phyloP scores from a whole-genome alignment of 164 flowering plant genomes.

The Kalanchoe fedtschenkoi region DNA sequence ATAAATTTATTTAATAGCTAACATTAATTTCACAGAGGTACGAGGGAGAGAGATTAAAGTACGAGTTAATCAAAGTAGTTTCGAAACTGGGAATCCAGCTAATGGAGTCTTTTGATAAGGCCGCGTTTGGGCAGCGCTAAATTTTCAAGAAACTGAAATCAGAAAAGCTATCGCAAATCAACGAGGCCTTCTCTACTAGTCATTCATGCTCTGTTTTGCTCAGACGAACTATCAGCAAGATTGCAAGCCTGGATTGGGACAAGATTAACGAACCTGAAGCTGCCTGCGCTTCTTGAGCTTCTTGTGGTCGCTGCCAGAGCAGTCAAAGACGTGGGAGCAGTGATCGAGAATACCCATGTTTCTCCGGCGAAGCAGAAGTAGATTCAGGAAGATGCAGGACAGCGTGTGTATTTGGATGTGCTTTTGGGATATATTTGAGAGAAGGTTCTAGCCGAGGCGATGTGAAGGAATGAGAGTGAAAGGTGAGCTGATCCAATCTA shows the following conservation, averaged over 20 bases:
- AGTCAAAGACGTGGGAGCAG: constrained; percentile 24
- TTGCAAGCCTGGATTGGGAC: too few species aligned
- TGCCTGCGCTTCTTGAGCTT: constrained; percentile 29
- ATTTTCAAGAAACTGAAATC: too few species aligned
- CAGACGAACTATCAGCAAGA: background rate
- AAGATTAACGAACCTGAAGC: constrained; percentile 25
- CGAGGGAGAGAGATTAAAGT: too few species aligned
- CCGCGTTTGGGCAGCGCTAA: too few species aligned
- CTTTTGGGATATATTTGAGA: too few species aligned
- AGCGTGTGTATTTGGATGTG: background rate
- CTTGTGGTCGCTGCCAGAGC: constrained; percentile 19
- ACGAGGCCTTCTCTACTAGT: too few species aligned
- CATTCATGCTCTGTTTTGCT: background rate
- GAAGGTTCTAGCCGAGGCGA: background rate
- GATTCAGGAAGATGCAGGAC: background rate
- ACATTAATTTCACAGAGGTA: too few species aligned
- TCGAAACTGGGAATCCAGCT: too few species aligned
- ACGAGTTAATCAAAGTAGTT: too few species aligned
- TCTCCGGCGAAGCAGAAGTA: background rate
- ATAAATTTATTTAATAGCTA: too few species aligned
- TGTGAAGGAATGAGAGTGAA: background rate
- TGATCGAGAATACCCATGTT: constrained; percentile 39
- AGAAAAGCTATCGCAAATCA: too few species aligned
- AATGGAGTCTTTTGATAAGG: too few species aligned
- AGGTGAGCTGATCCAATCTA: background rate